Conservation (phyloP, 169 alveolate genomes). For the Cryptosporidium tyzzeri region DNA sequence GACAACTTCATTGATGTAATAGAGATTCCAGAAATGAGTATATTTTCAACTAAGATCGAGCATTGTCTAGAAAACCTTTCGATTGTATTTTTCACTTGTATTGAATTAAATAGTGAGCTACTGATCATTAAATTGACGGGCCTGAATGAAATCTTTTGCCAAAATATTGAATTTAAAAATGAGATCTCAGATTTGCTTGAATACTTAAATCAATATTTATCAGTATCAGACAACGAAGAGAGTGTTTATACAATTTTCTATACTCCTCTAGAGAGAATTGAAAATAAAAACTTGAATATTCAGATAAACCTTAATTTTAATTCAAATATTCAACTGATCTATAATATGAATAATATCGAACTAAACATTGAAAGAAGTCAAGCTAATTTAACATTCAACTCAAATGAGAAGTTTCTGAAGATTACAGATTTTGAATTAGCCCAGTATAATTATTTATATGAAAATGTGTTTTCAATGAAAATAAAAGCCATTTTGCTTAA, state of each 20-base stretch:
- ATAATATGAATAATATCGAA: not conserved
- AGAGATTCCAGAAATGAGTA: not conserved
- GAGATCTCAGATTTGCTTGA: not conserved
- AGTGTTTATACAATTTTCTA: not conserved
- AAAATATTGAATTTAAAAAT: not conserved
- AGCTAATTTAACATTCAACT: not conserved
- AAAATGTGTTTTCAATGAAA: not conserved
- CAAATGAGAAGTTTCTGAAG: not conserved
- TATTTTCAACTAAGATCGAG: not conserved
- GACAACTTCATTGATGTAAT: not conserved
- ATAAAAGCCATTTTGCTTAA: not conserved
- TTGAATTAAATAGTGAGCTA: not conserved
- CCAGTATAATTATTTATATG: not conserved
- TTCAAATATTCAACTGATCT: not conserved
- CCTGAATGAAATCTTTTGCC: not conserved
- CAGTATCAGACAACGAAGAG: not conserved
- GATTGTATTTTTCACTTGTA: not conserved
- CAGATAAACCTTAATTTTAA: not conserved
- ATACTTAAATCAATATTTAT: not conserved
- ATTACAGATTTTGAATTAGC: conserved; percentile 2
- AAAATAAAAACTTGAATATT: not conserved
- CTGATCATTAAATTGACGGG: not conserved
- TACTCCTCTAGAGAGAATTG: not conserved
- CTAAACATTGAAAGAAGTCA: not conserved
- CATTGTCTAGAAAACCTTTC: not conserved